A percentile compares a stretch with the other conserved stretches of the same genome.
Evolutionary conservation across 345 rosid species (phyloP).

Genomic region (Linum usitatissimum): DNA sequence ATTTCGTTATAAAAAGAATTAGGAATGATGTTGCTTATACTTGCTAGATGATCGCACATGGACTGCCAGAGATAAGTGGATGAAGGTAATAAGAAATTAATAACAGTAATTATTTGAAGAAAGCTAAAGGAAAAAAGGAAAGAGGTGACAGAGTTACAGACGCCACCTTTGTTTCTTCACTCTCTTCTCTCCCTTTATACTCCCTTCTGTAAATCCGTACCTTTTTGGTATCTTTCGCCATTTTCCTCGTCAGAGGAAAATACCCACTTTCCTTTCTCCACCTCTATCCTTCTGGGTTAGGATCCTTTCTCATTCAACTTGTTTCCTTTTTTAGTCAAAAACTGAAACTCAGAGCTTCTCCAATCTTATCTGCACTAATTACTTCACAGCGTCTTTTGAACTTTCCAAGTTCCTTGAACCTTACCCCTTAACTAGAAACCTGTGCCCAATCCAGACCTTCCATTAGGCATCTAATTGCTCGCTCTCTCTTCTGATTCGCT

Average conservation of each 20-base stretch:
- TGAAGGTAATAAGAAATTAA: too few relatives aligned
- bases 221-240: too few relatives aligned
- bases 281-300: not conserved
- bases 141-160: too few relatives aligned
- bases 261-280: constrained; percentile 2
- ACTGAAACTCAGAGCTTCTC: not conserved
- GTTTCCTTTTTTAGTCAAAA: not conserved
- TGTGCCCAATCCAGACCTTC: constrained; percentile 11
- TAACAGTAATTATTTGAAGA: too few relatives aligned
- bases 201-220: too few relatives aligned
- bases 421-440: constrained; percentile 29
- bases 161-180: too few relatives aligned
- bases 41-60: too few relatives aligned
- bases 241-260: not conserved
- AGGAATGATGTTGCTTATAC: too few relatives aligned
- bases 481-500: constrained; percentile 10
- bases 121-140: too few relatives aligned
- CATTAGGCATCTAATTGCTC: constrained; percentile 14
- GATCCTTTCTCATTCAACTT: not conserved
- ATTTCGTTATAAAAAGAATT: too few relatives aligned
- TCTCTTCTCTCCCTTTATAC: too few relatives aligned
- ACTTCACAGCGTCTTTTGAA: not conserved
- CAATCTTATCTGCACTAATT: not conserved
- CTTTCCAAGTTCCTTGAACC: constrained; percentile 30
- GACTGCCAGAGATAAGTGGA: too few relatives aligned